Evolutionary conservation across 768 basidiomycete species (phyloP).

Genomic region (Gloeostereum incarnatum): DNA sequence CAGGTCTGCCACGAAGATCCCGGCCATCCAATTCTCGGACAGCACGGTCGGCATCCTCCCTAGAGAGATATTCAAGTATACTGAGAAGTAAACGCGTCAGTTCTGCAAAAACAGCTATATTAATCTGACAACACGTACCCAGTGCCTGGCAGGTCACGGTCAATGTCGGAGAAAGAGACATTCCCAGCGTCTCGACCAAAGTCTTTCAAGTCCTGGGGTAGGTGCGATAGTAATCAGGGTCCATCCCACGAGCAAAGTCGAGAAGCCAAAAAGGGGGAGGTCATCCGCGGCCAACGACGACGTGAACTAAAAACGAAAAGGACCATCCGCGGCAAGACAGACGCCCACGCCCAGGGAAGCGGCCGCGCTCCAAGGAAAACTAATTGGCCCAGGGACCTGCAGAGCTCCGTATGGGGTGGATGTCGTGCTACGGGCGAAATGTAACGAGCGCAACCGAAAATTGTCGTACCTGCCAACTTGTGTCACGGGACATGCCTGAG

Average conservation of each 20-base stretch:
- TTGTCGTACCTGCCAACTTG: constrained; percentile 95
- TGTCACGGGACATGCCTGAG: constrained; percentile 84
- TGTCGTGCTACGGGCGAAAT: constrained; percentile 12
- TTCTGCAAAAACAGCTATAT: not conserved
- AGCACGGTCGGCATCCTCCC: constrained; percentile 92
- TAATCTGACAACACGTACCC: constrained; percentile 47
- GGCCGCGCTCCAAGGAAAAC: constrained; percentile 7
- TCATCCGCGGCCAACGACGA: not conserved
- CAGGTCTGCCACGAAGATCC: constrained; percentile 78
- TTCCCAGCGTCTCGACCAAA: constrained; percentile 92
- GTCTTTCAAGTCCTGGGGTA: constrained; percentile 89
- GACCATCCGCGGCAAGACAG: too few relatives aligned
- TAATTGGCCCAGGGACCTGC: constrained; percentile 15
- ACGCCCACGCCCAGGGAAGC: too few relatives aligned
- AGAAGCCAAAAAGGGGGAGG: not conserved
- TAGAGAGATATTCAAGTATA: constrained; percentile 81
- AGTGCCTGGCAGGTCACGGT: constrained; percentile 76
- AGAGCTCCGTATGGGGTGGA: too few relatives aligned
- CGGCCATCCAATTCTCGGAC: constrained; percentile 78
- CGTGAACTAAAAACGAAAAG: too few relatives aligned
- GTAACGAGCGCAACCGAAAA: constrained; percentile 14
- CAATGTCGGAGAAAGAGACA: constrained; percentile 92
- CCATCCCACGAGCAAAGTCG: constrained; percentile 28
- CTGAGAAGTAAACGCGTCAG: constrained; percentile 28
- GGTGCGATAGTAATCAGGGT: constrained; percentile 29